Percentiles rank a stretch among this genome's conserved stretches.
Evolutionary conservation across 2,329 filamentous ascomycete genomes (phyloP).

Genomic region (Sporothrix globosa): DNA sequence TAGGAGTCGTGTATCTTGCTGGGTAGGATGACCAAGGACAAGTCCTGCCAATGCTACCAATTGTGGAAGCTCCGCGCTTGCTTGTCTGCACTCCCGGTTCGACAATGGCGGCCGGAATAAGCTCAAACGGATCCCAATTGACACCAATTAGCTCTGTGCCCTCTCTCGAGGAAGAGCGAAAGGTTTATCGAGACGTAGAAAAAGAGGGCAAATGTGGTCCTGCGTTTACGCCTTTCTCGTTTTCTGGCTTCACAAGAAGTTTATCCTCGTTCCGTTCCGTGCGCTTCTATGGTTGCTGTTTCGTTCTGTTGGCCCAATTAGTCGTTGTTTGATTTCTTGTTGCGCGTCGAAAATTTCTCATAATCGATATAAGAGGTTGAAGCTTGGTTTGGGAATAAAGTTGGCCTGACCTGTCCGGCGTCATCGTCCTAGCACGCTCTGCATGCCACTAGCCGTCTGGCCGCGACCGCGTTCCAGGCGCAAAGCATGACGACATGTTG

Average conservation of each 20-base stretch:
- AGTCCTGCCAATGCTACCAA: constrained; percentile 5
- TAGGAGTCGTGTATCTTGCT: neutral
- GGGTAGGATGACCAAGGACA: neutral
- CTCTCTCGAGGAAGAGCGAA: neutral
- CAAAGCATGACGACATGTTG: constrained; percentile 37
- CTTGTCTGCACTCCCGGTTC: neutral
- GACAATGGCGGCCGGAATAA: neutral
- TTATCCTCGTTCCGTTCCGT: neutral
- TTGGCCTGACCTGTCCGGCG: constrained; percentile 20
- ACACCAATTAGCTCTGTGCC: constrained; percentile 9
- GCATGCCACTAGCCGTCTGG: constrained; percentile 27
- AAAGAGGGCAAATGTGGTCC: neutral
- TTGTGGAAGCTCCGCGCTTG: neutral
- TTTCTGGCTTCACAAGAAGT: neutral
- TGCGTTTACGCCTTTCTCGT: neutral
- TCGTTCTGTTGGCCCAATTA: neutral
- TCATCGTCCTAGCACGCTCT: neutral
- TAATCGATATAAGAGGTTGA: constrained; percentile 6
- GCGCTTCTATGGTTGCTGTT: too few species aligned
- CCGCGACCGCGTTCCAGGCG: constrained; percentile 25
- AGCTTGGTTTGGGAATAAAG: constrained; percentile 10
- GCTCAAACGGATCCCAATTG: neutral
- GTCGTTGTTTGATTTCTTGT: neutral
- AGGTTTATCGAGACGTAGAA: neutral
- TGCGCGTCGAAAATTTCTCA: constrained; percentile 9